Evolutionary conservation across 1,139 yeast genomes (phyloP), one percentile per base, ranked within the genome.

Genomic region (Taiozyma sp.): DNA sequence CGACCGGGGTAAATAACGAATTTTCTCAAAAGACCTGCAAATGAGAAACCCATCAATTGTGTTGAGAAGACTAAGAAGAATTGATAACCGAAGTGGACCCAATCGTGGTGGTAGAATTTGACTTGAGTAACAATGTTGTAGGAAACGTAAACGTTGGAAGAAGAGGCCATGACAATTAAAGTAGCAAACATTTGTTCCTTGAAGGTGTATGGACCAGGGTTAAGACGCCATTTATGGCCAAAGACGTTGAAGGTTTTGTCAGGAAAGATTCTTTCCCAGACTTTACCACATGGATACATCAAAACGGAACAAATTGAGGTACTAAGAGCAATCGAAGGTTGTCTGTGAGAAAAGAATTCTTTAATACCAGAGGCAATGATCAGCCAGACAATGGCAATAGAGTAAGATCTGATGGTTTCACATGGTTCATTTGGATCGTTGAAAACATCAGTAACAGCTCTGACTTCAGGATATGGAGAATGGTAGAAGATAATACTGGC

Each of bases 141-240:
- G 13, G 84, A 77, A 44, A 81, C 80, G 60, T 81, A 83, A 58
- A 87, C 87, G 23, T 51, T 40, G 9, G 48, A 23, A 56, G 81
- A 79, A 4, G 86, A 72, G 34, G 53, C 72, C 39, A 74, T 68
- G 58, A 74, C 73, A 56, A 76, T 69, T 38, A 78, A 57, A 0
- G 86, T 78, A 4, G 81, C 72, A 54, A 81, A 70, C 83, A 82
- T 80, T 70, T 85, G 89, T 62, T 86, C 93, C 64, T 86, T 86
- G 59, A 70, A 74, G 40, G 76, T 71, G 87, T 89, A 86, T 8
- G 82, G 81, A 8, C 84, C 84, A 2, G 83, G 82, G 65, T 83
- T 75, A 60, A 81, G 59, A 48, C 79, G 66, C 61, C 67, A 54
- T 51, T 71, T 70, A 51, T 58, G 62, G 39, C 73, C 78, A 57